phyloP scores from a whole-genome alignment of 2,329 filamentous ascomycete genomes.

The Trichoderma simmonsii region DNA sequence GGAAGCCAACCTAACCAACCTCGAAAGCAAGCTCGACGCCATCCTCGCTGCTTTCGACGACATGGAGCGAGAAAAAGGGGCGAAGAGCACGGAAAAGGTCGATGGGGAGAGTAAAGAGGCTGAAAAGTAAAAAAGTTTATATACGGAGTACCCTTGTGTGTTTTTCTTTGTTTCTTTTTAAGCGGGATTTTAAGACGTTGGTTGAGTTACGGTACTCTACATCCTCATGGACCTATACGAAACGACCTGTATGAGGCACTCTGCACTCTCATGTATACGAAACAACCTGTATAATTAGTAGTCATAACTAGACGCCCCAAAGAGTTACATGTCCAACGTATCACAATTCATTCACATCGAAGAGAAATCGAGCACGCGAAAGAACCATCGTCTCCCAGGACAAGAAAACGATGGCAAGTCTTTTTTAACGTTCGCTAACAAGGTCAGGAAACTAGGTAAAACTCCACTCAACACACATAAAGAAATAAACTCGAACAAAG shows the following conservation, averaged over 20 bases:
- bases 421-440: neutral
- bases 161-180: neutral
- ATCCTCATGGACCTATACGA: neutral
- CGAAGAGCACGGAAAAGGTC: neutral
- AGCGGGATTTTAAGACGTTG: neutral
- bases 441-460: neutral
- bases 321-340: neutral
- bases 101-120: neutral
- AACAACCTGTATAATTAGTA: neutral
- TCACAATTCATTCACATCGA: neutral
- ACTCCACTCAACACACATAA: neutral
- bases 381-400: neutral
- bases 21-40: slow-evolving; percentile 55
- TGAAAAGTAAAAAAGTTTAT: neutral
- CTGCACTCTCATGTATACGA: neutral
- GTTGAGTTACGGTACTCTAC: neutral
- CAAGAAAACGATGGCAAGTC: slow-evolving; percentile 1
- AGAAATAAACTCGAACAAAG: neutral
- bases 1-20: slow-evolving; percentile 49
- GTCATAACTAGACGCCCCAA: neutral
- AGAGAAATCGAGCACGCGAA: neutral
- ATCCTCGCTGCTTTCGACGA: slow-evolving; percentile 49
- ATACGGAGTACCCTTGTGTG: neutral
- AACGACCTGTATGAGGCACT: neutral
- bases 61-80: slow-evolving; percentile 6